Percentiles rank a stretch among this genome's conserved stretches.
Conservation (phyloP, 768 basidiomycete genomes). For the Boletus rex-veris region DNA sequence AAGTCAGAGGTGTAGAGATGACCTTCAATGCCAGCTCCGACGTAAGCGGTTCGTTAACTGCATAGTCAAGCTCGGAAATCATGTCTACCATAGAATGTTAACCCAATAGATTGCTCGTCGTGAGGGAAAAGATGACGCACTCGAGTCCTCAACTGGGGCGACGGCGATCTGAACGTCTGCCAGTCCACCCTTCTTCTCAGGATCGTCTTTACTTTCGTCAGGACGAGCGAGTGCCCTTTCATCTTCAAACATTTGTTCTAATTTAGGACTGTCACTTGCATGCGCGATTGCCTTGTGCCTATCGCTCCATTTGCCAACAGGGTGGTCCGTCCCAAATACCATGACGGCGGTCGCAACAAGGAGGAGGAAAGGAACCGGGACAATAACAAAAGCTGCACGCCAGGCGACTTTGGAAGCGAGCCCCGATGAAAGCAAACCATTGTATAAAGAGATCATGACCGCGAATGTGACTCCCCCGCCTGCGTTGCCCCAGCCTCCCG, state of each 20-base stretch:
- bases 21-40: not conserved
- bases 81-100: constrained; percentile 10
- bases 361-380: constrained; percentile 54
- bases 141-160: not conserved
- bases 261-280: not conserved
- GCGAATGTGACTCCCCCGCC: constrained; percentile 7
- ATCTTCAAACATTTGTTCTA: constrained; percentile 1
- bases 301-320: constrained; percentile 9
- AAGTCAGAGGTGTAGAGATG: not conserved
- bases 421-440: constrained; percentile 35
- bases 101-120: not conserved
- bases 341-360: constrained; percentile 30
- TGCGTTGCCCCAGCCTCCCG: not conserved
- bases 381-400: constrained; percentile 52
- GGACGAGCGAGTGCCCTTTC: constrained; percentile 8
- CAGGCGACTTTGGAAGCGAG: constrained; percentile 44
- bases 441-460: constrained; percentile 34
- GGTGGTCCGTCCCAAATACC: constrained; percentile 7
- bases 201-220: constrained; percentile 10
- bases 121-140: not conserved
- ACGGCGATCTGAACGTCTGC: constrained; percentile 16
- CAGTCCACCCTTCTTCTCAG: constrained; percentile 28
- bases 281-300: constrained; percentile 5
- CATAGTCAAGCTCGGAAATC: constrained; percentile 5
- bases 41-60: constrained; percentile 1